A percentile compares a stretch with the other conserved stretches of the same genome.
Evolutionary conservation across 2,329 filamentous ascomycete species (phyloP).

Genomic region (Atkinsonella texensis): DNA sequence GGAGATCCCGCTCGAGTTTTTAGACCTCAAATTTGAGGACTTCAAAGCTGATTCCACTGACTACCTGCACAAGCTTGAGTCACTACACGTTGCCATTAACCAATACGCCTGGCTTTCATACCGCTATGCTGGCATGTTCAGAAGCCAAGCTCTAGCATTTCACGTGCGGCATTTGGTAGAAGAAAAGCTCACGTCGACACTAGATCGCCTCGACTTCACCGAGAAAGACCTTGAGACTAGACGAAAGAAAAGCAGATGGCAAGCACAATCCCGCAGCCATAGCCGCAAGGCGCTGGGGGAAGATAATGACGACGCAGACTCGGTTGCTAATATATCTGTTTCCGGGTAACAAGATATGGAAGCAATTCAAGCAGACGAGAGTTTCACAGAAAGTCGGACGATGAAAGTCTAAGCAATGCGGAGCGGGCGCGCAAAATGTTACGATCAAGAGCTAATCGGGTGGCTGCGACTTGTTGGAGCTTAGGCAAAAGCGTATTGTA

Average conservation of each 20-base stretch:
- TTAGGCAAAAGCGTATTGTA: neutral
- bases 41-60: conserved; percentile 27
- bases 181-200: conserved; percentile 46
- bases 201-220: conserved; percentile 38
- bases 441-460: neutral
- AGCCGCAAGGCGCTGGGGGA: conserved; percentile 8
- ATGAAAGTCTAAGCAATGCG: neutral
- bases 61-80: conserved; percentile 60
- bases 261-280: conserved; percentile 10
- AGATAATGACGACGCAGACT: conserved; percentile 8
- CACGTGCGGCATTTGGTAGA: conserved; percentile 72
- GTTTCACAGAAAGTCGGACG: neutral
- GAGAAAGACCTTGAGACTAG: conserved; percentile 19
- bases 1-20: conserved; percentile 57
- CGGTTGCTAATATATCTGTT: conserved; percentile 10
- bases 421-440: neutral
- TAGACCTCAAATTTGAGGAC: conserved; percentile 48
- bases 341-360: conserved; percentile 3
- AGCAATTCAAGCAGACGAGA: neutral
- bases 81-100: conserved; percentile 69
- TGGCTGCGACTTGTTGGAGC: neutral
- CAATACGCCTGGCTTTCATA: conserved; percentile 91
- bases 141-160: conserved; percentile 60
- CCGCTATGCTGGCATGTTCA: conserved; percentile 71
- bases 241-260: conserved; percentile 13